Percentiles rank a stretch among this genome's conserved stretches.
Conservation (phyloP, 2,329 filamentous ascomycete genomes). For the Aureobasidium sp. region DNA sequence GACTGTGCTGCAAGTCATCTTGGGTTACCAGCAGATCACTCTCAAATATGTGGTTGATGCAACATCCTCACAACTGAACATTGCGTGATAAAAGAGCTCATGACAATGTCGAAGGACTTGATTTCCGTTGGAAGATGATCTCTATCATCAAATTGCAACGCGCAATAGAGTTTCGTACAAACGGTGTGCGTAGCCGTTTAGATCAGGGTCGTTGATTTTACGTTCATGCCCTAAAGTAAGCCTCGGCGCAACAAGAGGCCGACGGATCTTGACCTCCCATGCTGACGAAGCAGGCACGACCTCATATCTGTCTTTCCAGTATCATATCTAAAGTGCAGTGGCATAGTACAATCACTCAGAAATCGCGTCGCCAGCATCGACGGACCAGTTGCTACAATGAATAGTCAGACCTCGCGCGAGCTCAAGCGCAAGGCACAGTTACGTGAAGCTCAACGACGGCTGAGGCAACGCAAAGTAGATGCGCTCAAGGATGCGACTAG, state of each 20-base stretch:
- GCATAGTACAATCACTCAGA: neutral
- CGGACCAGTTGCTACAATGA: neutral
- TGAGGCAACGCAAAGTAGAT: neutral
- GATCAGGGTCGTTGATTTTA: neutral
- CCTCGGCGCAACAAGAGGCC: neutral
- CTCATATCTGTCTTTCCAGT: neutral
- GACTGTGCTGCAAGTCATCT: neutral
- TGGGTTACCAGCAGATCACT: neutral
- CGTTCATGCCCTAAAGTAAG: neutral
- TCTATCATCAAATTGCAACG: neutral
- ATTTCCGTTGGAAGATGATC: neutral
- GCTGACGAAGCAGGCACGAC: neutral
- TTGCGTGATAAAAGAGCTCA: neutral
- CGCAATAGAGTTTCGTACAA: neutral
- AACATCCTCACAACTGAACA: neutral
- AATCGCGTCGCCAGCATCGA: neutral
- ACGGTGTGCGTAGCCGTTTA: neutral
- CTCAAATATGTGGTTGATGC: neutral
- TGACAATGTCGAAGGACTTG: neutral
- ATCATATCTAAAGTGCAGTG: neutral
- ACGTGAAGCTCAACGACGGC: neutral
- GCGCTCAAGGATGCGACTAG: neutral
- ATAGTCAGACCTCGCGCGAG: neutral
- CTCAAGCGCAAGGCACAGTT: neutral
- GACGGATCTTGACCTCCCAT: neutral